Percentiles rank a stretch among this genome's conserved stretches.
These are phyloP conservation scores for Coleophoma eucalyptorum DNA, from an alignment of 2,329 filamentous ascomycete species.

Conservation along the genomic window DNA sequence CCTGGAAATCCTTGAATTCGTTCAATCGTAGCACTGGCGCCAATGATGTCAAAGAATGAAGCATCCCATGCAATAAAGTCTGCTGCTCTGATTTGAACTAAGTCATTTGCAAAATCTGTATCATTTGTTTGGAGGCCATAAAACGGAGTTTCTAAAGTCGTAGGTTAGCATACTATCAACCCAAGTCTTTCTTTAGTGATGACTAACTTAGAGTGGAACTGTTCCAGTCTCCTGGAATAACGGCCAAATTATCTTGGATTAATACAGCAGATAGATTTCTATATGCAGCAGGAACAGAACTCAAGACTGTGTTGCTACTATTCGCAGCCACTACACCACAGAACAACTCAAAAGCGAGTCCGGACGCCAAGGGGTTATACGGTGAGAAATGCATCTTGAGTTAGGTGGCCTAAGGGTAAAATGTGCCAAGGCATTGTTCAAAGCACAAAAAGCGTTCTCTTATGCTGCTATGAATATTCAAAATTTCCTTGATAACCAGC, in stretches of 20 bases:
- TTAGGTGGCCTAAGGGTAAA: no score
- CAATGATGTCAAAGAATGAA: conserved; percentile 15
- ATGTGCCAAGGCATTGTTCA: no score
- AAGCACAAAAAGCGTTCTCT: no score
- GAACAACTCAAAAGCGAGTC: no score
- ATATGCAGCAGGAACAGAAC: background rate
- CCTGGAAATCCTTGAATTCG: conserved; percentile 9
- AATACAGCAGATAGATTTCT: background rate
- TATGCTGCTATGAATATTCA: background rate
- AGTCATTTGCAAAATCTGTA: background rate
- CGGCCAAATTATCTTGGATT: background rate
- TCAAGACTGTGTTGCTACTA: background rate
- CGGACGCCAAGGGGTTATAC: no score
- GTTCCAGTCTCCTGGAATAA: background rate
- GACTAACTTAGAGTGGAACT: background rate
- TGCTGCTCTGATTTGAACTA: conserved; percentile 9
- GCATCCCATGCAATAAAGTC: conserved; percentile 15
- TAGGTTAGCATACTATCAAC: background rate
- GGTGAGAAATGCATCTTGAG: no score
- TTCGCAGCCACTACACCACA: no score
- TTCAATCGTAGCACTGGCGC: conserved; percentile 8
- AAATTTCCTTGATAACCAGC: background rate
- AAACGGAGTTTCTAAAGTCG: background rate
- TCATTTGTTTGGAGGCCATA: background rate
- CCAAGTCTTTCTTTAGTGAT: background rate